Conservation (phyloP, 1,139 yeast species). For the Insectozyma bohioensis region DNA sequence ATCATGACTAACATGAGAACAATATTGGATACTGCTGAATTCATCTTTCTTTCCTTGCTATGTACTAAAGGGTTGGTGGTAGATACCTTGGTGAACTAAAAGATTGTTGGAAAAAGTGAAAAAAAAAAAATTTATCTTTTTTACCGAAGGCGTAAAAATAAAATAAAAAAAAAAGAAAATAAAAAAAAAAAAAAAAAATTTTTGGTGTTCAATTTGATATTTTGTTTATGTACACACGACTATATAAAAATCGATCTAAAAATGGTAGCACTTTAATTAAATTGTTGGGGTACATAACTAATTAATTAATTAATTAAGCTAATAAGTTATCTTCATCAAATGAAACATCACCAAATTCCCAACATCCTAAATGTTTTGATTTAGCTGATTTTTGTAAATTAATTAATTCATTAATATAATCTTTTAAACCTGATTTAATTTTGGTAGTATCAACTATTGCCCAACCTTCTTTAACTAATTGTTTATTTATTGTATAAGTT, state of each 20-base stretch:
- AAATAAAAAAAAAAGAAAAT: not conserved
- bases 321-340: constrained; percentile 46
- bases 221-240: not conserved
- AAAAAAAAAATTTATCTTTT: not conserved
- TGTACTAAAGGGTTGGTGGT: too few relatives aligned
- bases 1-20: constrained; percentile 94
- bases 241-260: too few relatives aligned
- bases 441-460: constrained; percentile 53
- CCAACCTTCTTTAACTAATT: constrained; percentile 63
- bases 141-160: constrained; percentile 1
- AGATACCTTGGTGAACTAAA: too few relatives aligned
- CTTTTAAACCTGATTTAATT: constrained; percentile 34
- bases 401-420: constrained; percentile 40
- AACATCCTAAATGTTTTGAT: constrained; percentile 60
- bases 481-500: constrained; percentile 61
- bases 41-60: too few relatives aligned
- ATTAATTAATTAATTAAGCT: constrained; percentile 5
- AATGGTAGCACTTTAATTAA: too few relatives aligned
- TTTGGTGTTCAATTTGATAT: not conserved
- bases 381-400: constrained; percentile 51
- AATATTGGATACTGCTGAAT: constrained; percentile 85
- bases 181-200: constrained; percentile 2
- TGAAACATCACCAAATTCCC: constrained; percentile 80
- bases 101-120: not conserved
- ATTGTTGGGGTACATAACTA: too few relatives aligned